A percentile compares a stretch with the other conserved stretches of the same genome.
phyloP scores from a whole-genome alignment of 148 eudicot genomes.

The Nyssa sinensis region DNA sequence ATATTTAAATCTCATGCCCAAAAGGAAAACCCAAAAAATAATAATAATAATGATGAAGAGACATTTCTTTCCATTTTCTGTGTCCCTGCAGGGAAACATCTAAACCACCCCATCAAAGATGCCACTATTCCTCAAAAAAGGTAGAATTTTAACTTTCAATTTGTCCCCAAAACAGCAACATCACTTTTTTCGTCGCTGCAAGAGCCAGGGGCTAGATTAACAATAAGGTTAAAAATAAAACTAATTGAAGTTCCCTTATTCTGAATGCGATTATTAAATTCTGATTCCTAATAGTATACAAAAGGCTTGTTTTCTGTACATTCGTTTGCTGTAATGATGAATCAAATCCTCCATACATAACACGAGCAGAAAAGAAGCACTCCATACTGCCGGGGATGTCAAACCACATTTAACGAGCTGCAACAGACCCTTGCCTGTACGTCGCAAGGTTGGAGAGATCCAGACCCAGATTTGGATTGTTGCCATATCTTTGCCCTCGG shows the following conservation, averaged over 20 bases:
- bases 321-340: not conserved
- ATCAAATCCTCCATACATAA: conserved; percentile 15
- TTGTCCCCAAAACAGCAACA: not conserved
- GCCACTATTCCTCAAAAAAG: not conserved
- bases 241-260: conserved; percentile 1
- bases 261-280: too few relatives aligned
- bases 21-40: too few relatives aligned
- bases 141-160: not conserved
- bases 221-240: not conserved
- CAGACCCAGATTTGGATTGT: not conserved
- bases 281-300: conserved; percentile 6
- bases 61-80: not conserved
- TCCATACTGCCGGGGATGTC: conserved; percentile 22
- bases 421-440: not conserved
- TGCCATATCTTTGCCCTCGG: not conserved
- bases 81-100: not conserved
- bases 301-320: conserved; percentile 20
- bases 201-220: not conserved
- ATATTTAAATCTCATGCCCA: too few relatives aligned
- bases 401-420: conserved; percentile 3
- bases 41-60: too few relatives aligned
- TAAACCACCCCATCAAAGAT: not conserved
- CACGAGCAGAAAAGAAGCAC: conserved; percentile 14
- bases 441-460: not conserved
- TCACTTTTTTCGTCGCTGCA: not conserved